Evolutionary conservation across 2,329 filamentous ascomycete genomes (phyloP).

Genomic region (Penicillium sp.): DNA sequence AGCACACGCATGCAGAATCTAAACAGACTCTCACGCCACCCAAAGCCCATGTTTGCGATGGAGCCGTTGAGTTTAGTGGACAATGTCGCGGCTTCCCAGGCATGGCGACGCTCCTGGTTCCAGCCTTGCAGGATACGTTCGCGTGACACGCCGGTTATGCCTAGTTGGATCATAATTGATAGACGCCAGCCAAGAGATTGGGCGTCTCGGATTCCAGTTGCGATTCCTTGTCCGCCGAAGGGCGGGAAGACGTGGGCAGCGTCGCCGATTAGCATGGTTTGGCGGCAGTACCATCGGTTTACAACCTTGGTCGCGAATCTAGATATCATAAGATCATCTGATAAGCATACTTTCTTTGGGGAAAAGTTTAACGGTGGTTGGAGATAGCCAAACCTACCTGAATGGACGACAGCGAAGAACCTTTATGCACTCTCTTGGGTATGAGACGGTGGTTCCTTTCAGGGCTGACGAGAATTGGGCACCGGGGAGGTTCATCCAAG

Average conservation of each 20-base stretch:
- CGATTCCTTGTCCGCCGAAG: constrained; percentile 21
- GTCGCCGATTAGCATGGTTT: constrained; percentile 50
- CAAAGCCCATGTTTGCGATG: neutral
- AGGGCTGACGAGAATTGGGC: neutral
- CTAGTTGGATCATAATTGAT: neutral
- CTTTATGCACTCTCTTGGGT: constrained; percentile 49
- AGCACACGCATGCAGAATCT: neutral
- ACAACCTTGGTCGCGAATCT: neutral
- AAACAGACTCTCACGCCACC: neutral
- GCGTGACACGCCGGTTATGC: neutral
- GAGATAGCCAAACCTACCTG: neutral
- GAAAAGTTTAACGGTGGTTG: no score
- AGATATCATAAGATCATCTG: neutral
- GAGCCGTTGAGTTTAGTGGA: neutral
- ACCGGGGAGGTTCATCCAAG: neutral
- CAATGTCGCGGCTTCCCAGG: neutral
- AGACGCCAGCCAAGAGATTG: neutral
- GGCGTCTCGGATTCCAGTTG: neutral
- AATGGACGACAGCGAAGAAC: constrained; percentile 50
- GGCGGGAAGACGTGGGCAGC: constrained; percentile 55
- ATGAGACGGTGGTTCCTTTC: constrained; percentile 27
- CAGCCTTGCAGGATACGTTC: neutral
- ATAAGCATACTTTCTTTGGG: neutral
- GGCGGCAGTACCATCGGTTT: constrained; percentile 41
- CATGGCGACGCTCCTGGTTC: neutral